Evolutionary conservation across 306 rosid genomes (phyloP).

Genomic region (Biancaea sappan): DNA sequence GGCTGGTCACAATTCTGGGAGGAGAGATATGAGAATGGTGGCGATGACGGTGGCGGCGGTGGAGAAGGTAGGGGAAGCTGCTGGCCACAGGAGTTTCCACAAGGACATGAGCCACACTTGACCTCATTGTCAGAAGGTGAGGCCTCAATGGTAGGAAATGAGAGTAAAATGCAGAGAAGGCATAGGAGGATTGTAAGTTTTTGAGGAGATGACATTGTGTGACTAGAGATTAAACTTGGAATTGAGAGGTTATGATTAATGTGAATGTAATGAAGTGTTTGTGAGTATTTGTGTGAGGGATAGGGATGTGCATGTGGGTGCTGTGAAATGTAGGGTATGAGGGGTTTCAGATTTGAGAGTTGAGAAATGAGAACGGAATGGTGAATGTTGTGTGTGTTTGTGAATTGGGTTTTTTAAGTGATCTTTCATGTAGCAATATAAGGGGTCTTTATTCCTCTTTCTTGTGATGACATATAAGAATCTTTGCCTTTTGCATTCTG

Average conservation of each 20-base stretch:
- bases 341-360: slow-evolving; percentile 28
- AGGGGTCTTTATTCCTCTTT: slow-evolving; percentile 38
- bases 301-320: slow-evolving; percentile 68
- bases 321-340: slow-evolving; percentile 50
- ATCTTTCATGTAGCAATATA: too few relatives aligned
- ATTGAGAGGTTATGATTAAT: background rate
- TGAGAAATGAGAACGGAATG: slow-evolving; percentile 22
- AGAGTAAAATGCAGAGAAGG: slow-evolving; percentile 37
- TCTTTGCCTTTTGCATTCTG: slow-evolving; percentile 45
- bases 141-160: slow-evolving; percentile 21
- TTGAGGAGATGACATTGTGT: slow-evolving; percentile 39
- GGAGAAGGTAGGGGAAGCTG: slow-evolving; percentile 40
- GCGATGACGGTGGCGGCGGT: slow-evolving; percentile 39
- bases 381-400: slow-evolving; percentile 25
- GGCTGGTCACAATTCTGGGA: slow-evolving; percentile 26
- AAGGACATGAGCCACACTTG: slow-evolving; percentile 87
- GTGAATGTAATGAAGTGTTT: background rate
- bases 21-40: slow-evolving; percentile 31
- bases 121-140: slow-evolving; percentile 44
- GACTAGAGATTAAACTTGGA: slow-evolving; percentile 1
- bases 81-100: slow-evolving; percentile 57
- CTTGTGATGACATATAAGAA: slow-evolving; percentile 46
- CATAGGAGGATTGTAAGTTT: background rate
- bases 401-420: slow-evolving; percentile 4
- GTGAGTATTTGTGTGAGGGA: slow-evolving; percentile 15